Base-by-base conservation (phyloP, 139 green algal genomes). In the Dunaliella primolecta region DNA sequence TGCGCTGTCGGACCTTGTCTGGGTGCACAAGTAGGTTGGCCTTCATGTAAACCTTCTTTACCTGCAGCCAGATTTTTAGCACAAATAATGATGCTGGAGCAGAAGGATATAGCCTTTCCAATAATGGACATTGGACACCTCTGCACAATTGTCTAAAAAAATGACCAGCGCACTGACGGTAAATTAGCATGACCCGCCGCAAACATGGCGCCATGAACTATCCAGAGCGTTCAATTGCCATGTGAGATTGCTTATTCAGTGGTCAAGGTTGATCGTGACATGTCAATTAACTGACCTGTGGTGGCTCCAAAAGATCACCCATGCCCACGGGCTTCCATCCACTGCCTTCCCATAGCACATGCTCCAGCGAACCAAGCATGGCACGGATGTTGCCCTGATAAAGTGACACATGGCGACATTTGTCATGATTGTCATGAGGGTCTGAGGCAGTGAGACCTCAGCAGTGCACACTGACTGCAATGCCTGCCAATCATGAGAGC, bases 1-100 rank as follows among this genome's bases (percentile, higher is more conserved):
- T 94, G 75, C 93, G 93, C 89, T 98, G 94, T 75, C 92, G 92
- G 33, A 99, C 96, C 90, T 98, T 98, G 92, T 99, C 96, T 0
- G 96, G 96, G 89, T 99, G 96, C 70, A 99, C 94, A 75, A 98
- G 83, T 81, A 98, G 90, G 84, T 98, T 98, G 83, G 96, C 96
- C 83, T 92, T 94, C 92, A 96, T 97, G 88, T 96, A 99, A 32
- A 83, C 87, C 84, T 93, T 92, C 88, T 97, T 97, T 32, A 97
- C 92, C 82, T 91, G 84, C n/a, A 76, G 20, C 15, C 34, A 71
- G 75, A 38, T 11, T 11, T 77, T 77, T 21, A 33, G 32, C 25
- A 15, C 27, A n/a, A n/a, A 30, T 46, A n/a, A 38, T 32, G 46
- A 1, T 24, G 23, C 2, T 20, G 46, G 38, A 55, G n/a, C 0